Evolutionary conservation across 257 asterid species (phyloP), one percentile per base, ranked within the genome.

Genomic region (Scutellaria galericulata): DNA sequence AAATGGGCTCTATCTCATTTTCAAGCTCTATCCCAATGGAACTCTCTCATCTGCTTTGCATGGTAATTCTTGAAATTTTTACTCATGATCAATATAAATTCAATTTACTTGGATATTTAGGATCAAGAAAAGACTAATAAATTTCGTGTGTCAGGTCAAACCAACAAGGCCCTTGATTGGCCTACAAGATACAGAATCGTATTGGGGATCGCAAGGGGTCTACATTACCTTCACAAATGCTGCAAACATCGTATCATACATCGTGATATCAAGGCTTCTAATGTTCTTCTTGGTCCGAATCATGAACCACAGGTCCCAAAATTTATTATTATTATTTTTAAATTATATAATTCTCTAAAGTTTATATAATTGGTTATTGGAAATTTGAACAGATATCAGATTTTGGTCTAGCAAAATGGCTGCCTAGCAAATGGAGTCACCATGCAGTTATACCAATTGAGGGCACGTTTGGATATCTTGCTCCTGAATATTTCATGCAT

Each of bases 371-470:
- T 44, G 24, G 1, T 12, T 1, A 50, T 0, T 20, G 15, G 40
- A 5, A 8, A 9, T 9, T 72, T 37, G n/a, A 5, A 45, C 62
- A 93, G 96, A 93, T 93, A 64, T 88, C 97, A 5, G 97, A 93
- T 46, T 93, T 90, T 48, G 98, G 98, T 10, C 88, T 93, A 0
- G 98, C 97, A 39, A 93, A 86, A 79, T 93, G 98, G 98, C 77
- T 93, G 55, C 98, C 98, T 0, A 84, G 81, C 73, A 86, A 89
- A 75, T 86, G 92, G 95, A 89, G 92, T 52, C 97, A 90, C 61
- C 98, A 87, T 67, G 90, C 96, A 7, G 97, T 80, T 45, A 59
- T 81, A 53, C 91, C 96, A 50, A 83, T 93, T 18, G 96, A 93
- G 74, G 98, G 98, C 6, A 93, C 97, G 41, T 93, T 90, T 61